These are phyloP conservation scores for Sicyos baderoa DNA, from an alignment of 306 rosid genomes.

Conservation along the genomic window DNA sequence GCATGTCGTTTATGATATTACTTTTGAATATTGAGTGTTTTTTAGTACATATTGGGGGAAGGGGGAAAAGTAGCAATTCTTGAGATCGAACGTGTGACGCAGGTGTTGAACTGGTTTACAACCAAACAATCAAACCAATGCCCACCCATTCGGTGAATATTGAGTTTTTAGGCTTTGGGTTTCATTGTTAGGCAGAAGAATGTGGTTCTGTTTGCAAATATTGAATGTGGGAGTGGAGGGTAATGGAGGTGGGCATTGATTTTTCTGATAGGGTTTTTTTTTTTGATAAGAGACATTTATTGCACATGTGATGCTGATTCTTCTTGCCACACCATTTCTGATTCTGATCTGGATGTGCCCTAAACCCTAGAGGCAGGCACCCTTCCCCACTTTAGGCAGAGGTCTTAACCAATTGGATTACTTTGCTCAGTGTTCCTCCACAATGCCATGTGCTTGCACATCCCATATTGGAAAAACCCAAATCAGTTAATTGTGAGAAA, in stretches of 20 bases:
- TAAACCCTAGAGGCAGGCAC: conserved; percentile 17
- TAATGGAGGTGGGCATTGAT: conserved; percentile 1
- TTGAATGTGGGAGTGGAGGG: not conserved
- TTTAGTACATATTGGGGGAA: no score
- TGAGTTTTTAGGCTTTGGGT: not conserved
- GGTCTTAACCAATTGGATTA: conserved; percentile 2
- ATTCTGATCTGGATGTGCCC: conserved; percentile 17
- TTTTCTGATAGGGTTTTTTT: conserved; percentile 13
- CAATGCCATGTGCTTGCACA: conserved; percentile 19
- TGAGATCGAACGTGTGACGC: no score
- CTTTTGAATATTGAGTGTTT: conserved; percentile 2
- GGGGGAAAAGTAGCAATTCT: no score
- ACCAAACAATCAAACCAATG: no score
- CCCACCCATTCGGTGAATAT: no score
- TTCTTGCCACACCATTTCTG: conserved; percentile 8
- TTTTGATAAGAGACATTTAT: conserved; percentile 16
- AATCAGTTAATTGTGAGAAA: not conserved
- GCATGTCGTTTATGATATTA: not conserved
- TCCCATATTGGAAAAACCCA: conserved; percentile 1
- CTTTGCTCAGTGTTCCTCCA: conserved; percentile 18
- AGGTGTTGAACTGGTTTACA: no score
- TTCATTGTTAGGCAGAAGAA: not conserved
- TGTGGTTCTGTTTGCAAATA: no score
- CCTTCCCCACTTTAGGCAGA: conserved; percentile 12
- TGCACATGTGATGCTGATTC: conserved; percentile 22